Base-by-base conservation (phyloP, 495 filamentous ascomycete genomes). In the Penicillium verhagenii region DNA sequence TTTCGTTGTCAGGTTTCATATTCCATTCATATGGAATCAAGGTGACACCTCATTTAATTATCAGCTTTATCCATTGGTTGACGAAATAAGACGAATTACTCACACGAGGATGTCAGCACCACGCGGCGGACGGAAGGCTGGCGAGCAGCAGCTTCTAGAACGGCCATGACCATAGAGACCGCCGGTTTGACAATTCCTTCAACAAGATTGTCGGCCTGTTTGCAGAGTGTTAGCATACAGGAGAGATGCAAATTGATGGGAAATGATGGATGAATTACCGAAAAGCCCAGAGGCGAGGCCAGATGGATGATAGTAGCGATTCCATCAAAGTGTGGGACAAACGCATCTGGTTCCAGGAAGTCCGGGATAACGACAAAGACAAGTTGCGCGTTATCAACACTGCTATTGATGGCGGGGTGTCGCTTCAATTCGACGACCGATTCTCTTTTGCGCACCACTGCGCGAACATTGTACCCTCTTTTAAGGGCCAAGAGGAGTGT, bases 71-170 rank as follows among this genome's bases (percentile, higher is more conserved):
- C n/a, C n/a, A 21, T 38, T 1, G 31, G 21, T n/a, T 20, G 29
- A 8, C 23, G 4, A 16, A 37, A 16, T 9, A n/a, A 19, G 16
- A 47, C 1, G 6, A 26, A 9, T 14, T 38, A 10, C 48, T 20
- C 39, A 63, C 60, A 60, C 4, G 79, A 80, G 9, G 74, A 76
- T 1, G 77, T 79, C 31, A 81, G 68, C 6, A 81, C 72, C 2
- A 81, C 65, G 2, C 77, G 61, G 35, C 72, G 63, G n/a, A 79
- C 59, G 6, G 69, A 65, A 6, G 61, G 43, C 2, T 54, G 42
- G 16, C 66, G 63, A n/a, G 18, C 11, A 16, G 78, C 77, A 10
- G 77, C 67, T 46, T 74, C 61, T 38, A 82, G 62, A n/a, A 80
- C 63, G 23, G 60, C 64, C 20, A 65, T 63, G n/a, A 72, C 72